phyloP scores from a whole-genome alignment of 2,329 filamentous ascomycete species.

The Pseudocercospora fijiensis region DNA sequence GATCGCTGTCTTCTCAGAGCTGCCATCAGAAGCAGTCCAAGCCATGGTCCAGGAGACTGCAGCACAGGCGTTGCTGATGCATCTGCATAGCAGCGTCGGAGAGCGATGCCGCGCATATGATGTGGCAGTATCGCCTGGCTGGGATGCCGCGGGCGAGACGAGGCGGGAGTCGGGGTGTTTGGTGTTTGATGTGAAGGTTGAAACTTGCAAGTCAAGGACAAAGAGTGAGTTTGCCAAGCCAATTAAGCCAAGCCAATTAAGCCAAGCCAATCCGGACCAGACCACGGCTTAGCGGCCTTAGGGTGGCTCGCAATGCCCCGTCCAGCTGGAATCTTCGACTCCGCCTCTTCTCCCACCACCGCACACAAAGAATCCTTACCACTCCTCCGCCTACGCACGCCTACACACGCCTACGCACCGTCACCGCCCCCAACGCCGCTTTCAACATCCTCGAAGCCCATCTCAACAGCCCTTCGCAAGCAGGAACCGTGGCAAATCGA shows the following conservation, averaged over 20 bases:
- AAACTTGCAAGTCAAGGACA: no score
- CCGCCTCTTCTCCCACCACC: neutral
- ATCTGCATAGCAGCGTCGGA: no score
- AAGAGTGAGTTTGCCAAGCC: neutral
- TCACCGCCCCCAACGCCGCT: neutral
- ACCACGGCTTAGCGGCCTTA: no score
- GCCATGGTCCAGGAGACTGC: no score
- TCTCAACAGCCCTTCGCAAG: constrained; percentile 6
- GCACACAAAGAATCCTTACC: neutral
- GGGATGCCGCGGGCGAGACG: neutral
- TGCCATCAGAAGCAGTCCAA: no score
- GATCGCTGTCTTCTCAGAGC: no score
- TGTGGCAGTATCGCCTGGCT: neutral
- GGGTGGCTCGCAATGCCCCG: neutral
- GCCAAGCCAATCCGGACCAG: no score
- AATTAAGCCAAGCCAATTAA: no score
- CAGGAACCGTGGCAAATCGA: constrained; percentile 49
- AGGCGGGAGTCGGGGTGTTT: no score
- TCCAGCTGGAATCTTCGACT: constrained; percentile 11
- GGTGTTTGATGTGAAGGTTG: neutral
- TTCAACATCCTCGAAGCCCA: neutral
- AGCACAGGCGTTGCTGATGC: no score
- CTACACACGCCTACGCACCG: constrained; percentile 6
- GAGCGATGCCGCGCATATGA: no score
- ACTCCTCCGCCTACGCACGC: constrained; percentile 2